phyloP scores from a whole-genome alignment of 177 flowering plant genomes.

The Vitis hybrid region DNA sequence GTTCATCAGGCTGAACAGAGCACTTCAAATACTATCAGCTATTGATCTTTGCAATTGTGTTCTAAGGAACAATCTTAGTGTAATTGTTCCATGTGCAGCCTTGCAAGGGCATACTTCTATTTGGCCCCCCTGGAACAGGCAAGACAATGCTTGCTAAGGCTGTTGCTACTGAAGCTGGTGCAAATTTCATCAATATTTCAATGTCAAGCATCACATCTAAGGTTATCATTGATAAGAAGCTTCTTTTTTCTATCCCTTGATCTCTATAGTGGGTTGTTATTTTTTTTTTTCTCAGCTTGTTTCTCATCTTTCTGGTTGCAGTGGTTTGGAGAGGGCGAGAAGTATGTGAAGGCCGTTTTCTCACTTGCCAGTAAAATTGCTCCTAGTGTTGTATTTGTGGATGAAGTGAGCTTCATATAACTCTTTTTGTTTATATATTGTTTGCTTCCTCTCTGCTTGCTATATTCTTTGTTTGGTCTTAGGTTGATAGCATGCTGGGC shows the following conservation, averaged over 20 bases:
- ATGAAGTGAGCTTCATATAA: slow-evolving; percentile 52
- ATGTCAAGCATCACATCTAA: slow-evolving; percentile 90
- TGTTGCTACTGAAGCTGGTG: slow-evolving; percentile 87
- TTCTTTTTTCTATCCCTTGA: neutral
- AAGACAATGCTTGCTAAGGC: slow-evolving; percentile 91
- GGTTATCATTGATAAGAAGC: slow-evolving; percentile 28
- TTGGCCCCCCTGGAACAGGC: slow-evolving; percentile 85
- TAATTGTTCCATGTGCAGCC: slow-evolving; percentile 46
- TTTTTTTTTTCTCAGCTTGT: neutral
- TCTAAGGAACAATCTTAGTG: neutral
- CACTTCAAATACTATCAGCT: too few species aligned
- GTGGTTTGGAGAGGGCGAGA: slow-evolving; percentile 97
- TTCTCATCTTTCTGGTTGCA: slow-evolving; percentile 23
- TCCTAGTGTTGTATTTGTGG: slow-evolving; percentile 85
- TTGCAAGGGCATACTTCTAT: slow-evolving; percentile 72
- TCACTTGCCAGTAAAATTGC: slow-evolving; percentile 87
- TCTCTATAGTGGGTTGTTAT: neutral
- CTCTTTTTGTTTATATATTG: too few species aligned
- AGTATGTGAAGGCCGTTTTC: slow-evolving; percentile 87
- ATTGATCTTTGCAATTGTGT: too few species aligned
- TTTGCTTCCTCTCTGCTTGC: too few species aligned
- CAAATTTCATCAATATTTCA: slow-evolving; percentile 78
- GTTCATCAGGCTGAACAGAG: too few species aligned
- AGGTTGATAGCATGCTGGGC: slow-evolving; percentile 96
- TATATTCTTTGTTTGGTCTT: neutral